A percentile compares a stretch with the other conserved stretches of the same genome.
Conservation (phyloP, 169 alveolate species). For the Plasmodium inui region DNA sequence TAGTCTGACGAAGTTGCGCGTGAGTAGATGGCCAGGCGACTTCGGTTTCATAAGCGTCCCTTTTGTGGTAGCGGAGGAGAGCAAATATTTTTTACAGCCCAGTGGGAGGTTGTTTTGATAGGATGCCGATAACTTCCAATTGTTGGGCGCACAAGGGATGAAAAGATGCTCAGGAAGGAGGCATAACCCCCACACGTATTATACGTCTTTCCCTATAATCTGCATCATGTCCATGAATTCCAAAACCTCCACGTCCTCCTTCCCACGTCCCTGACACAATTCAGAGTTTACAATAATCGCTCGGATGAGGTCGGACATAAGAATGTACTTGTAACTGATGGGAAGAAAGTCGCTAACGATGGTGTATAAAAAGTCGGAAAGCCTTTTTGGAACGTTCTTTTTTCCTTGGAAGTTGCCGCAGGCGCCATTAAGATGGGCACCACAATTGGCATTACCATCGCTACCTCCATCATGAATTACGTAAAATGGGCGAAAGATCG, state of each 20-base stretch:
- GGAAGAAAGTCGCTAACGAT: slow-evolving; percentile 65
- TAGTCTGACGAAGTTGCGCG: background rate
- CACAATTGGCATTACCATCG: background rate
- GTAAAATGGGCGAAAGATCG: slow-evolving; percentile 60
- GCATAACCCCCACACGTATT: background rate
- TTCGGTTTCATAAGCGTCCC: background rate
- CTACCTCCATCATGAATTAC: slow-evolving; percentile 5
- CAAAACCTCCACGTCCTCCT: slow-evolving; percentile 12
- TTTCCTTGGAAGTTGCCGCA: background rate
- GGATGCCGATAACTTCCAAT: background rate
- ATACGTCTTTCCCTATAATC: slow-evolving; percentile 32
- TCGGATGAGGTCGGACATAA: slow-evolving; percentile 35
- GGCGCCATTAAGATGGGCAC: background rate
- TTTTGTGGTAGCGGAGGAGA: background rate
- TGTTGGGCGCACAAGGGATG: background rate
- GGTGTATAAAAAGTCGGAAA: slow-evolving; percentile 19
- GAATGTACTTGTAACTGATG: slow-evolving; percentile 23
- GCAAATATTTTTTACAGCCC: background rate
- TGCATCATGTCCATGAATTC: slow-evolving; percentile 63
- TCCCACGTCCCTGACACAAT: slow-evolving; percentile 19
- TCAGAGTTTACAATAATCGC: slow-evolving; percentile 66
- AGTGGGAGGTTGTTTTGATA: background rate
- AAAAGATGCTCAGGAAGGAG: background rate
- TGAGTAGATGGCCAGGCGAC: background rate
- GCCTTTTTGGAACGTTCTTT: background rate